These are phyloP conservation scores for Exophiala lecanii-corni DNA, from an alignment of 2,329 filamentous ascomycete species.

Conservation along the genomic window DNA sequence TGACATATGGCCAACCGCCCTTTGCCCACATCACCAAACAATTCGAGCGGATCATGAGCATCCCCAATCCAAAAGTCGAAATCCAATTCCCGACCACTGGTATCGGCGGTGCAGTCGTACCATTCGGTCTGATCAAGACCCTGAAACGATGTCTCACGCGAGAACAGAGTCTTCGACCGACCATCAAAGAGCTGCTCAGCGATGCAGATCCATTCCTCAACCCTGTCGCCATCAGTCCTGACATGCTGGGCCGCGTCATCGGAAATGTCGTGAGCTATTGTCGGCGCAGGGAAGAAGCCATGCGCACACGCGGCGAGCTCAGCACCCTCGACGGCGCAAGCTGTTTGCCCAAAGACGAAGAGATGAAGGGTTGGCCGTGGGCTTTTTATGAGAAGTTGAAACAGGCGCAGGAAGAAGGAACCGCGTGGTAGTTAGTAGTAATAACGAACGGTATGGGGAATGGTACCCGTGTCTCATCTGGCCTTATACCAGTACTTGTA, in stretches of 20 bases:
- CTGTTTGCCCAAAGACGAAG: slow-evolving; percentile 52
- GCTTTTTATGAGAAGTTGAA: slow-evolving; percentile 47
- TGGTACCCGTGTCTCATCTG: too few species aligned
- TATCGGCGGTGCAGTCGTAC: slow-evolving; percentile 48
- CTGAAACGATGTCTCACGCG: slow-evolving; percentile 56
- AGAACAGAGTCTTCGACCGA: slow-evolving; percentile 53
- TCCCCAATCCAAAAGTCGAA: slow-evolving; percentile 46
- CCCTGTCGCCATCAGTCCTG: slow-evolving; percentile 53
- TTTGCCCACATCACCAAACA: slow-evolving; percentile 89
- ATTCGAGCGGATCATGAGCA: slow-evolving; percentile 68
- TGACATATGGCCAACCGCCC: slow-evolving; percentile 94
- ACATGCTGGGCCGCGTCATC: slow-evolving; percentile 57
- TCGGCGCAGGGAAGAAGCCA: slow-evolving; percentile 30
- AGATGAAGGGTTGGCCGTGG: slow-evolving; percentile 46
- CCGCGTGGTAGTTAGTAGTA: slow-evolving; percentile 26
- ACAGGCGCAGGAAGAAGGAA: slow-evolving; percentile 40
- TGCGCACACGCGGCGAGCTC: slow-evolving; percentile 21
- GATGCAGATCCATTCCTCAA: slow-evolving; percentile 55
- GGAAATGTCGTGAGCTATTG: slow-evolving; percentile 58
- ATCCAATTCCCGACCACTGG: slow-evolving; percentile 45
- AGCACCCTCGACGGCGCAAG: slow-evolving; percentile 28
- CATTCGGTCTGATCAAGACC: slow-evolving; percentile 52
- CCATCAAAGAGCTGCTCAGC: slow-evolving; percentile 52
- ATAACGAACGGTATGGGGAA: too few species aligned
- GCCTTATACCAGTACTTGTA: too few species aligned